A percentile compares a stretch with the other conserved stretches of the same genome.
Evolutionary conservation across 495 filamentous ascomycete genomes (phyloP).

Genomic region (Jackrogersella multiformis): DNA sequence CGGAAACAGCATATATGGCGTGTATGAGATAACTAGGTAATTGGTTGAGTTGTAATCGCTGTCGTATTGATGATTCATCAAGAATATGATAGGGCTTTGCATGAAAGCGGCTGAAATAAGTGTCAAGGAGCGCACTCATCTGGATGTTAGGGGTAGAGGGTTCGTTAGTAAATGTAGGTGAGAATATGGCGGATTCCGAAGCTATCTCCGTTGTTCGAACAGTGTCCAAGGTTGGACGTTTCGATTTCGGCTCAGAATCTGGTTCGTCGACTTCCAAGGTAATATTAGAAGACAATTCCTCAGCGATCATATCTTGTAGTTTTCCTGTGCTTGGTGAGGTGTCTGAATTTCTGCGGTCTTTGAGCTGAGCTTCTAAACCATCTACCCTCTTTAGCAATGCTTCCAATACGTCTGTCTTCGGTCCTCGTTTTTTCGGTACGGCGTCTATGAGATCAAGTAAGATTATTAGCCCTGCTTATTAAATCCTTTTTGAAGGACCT

Average conservation of each 20-base stretch:
- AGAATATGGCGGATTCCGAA: conserved; percentile 48
- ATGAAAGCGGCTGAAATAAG: conserved; percentile 79
- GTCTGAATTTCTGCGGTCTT: conserved; percentile 66
- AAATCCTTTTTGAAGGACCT: background rate
- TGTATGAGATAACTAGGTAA: conserved; percentile 69
- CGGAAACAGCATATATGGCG: conserved; percentile 77
- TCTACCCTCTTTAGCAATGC: conserved; percentile 84
- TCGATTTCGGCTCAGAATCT: conserved; percentile 36
- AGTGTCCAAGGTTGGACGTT: conserved; percentile 38
- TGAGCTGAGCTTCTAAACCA: conserved; percentile 80
- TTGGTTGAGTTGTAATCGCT: conserved; percentile 71
- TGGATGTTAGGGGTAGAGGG: conserved; percentile 52
- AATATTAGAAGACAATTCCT: conserved; percentile 18
- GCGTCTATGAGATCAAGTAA: conserved; percentile 68
- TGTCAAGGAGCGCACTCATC: conserved; percentile 72
- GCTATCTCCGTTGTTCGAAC: conserved; percentile 35
- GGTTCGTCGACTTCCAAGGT: conserved; percentile 8
- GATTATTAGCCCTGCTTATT: conserved; percentile 27
- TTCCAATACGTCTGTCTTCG: conserved; percentile 88
- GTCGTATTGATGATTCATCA: conserved; percentile 74
- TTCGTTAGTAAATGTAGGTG: conserved; percentile 49
- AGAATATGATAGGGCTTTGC: conserved; percentile 81
- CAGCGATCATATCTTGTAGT: conserved; percentile 15
- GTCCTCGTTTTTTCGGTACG: conserved; percentile 85
- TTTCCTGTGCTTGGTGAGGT: conserved; percentile 55